phyloP scores from a whole-genome alignment of 768 basidiomycete species.

The Dacryopinax primogenitus region DNA sequence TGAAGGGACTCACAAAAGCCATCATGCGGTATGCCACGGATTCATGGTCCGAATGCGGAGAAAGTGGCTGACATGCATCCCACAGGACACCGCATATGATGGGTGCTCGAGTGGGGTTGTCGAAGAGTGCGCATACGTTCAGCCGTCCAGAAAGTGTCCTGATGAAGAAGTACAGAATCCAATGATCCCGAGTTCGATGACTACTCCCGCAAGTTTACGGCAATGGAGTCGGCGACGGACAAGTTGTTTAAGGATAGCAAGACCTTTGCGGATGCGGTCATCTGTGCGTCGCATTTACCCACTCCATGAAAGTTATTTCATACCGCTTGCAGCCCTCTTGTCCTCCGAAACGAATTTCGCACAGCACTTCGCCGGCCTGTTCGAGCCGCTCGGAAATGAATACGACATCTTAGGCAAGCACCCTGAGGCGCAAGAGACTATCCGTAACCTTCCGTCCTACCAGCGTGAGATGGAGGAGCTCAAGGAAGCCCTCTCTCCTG shows the following conservation, averaged over 20 bases:
- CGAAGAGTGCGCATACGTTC: constrained; percentile 55
- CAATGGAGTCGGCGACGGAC: constrained; percentile 68
- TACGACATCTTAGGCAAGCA: constrained; percentile 66
- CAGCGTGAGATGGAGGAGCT: constrained; percentile 71
- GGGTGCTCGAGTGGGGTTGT: constrained; percentile 75
- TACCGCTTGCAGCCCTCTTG: constrained; percentile 41
- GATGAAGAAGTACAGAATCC: constrained; percentile 40
- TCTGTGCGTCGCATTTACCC: constrained; percentile 35
- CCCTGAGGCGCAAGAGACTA: constrained; percentile 62
- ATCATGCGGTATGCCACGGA: constrained; percentile 47
- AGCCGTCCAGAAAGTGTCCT: constrained; percentile 12
- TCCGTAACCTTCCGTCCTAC: constrained; percentile 63
- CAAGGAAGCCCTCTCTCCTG: constrained; percentile 62
- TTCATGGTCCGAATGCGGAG: background rate
- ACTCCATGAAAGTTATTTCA: too few relatives aligned
- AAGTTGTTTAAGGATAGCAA: constrained; percentile 88
- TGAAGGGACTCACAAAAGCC: constrained; percentile 77
- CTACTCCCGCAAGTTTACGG: constrained; percentile 59
- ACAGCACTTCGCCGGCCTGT: constrained; percentile 48
- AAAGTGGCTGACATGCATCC: background rate
- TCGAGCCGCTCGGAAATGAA: constrained; percentile 59
- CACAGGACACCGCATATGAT: constrained; percentile 80
- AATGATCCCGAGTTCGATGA: constrained; percentile 85
- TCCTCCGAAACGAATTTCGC: constrained; percentile 50
- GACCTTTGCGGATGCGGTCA: constrained; percentile 71